A percentile compares a stretch with the other conserved stretches of the same genome.
Evolutionary conservation across 2,329 filamentous ascomycete genomes (phyloP).

Genomic region (Pseudogymnoascus sp.): DNA sequence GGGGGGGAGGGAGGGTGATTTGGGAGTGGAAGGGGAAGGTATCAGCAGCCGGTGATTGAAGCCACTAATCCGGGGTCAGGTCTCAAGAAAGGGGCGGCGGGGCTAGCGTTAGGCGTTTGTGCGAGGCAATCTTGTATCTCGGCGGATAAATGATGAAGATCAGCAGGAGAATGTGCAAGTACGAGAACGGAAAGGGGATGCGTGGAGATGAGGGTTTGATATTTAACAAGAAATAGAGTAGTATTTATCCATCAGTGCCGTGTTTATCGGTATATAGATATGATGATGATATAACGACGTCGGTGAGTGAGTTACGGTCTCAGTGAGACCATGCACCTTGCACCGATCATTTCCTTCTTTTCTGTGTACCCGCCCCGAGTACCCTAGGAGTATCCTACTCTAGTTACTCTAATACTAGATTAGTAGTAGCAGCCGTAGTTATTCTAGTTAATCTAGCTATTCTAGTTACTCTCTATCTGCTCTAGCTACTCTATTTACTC

Average conservation of each 20-base stretch:
- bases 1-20: not conserved
- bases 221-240: not conserved
- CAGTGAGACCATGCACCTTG: constrained; percentile 2
- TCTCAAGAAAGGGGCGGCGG: constrained; percentile 8
- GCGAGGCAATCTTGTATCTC: constrained; percentile 5
- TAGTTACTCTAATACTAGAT: not conserved
- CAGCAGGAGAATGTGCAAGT: not conserved
- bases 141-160: constrained; percentile 8
- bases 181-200: not conserved
- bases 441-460: too few relatives aligned
- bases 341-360: constrained; percentile 3
- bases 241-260: not conserved
- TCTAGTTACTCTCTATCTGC: too few relatives aligned
- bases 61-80: constrained; percentile 9
- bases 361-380: not conserved
- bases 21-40: constrained; percentile 1
- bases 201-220: not conserved
- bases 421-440: not conserved
- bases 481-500: not conserved
- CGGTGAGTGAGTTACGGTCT: not conserved
- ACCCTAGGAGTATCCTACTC: too few relatives aligned
- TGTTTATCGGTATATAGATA: not conserved
- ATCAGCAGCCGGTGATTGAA: constrained; percentile 8
- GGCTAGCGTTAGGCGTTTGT: constrained; percentile 8
- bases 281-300: not conserved